Conservation (phyloP, 2,329 filamentous ascomycete species). For the Tolypocladium cylindrosporum region DNA sequence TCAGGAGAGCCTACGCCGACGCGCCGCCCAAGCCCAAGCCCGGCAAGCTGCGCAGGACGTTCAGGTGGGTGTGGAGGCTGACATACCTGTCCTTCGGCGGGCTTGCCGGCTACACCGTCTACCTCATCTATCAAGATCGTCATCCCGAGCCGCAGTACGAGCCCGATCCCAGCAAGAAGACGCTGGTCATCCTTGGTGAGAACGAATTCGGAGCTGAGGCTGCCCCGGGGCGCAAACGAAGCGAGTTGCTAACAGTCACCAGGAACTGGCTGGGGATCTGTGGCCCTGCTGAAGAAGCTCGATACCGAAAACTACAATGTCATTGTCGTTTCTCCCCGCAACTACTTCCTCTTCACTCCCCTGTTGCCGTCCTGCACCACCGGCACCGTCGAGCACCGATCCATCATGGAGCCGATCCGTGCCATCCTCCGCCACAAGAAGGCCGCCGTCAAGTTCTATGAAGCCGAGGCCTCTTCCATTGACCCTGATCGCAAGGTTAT, state of each 20-base stretch:
- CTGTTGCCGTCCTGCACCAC: slow-evolving; percentile 95
- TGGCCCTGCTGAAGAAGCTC: slow-evolving; percentile 95
- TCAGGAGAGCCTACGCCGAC: slow-evolving; percentile 40
- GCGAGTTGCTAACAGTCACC: slow-evolving; percentile 8
- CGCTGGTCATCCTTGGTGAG: slow-evolving; percentile 84
- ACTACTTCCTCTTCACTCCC: slow-evolving; percentile 99
- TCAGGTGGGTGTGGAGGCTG: slow-evolving; percentile 76
- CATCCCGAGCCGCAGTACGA: slow-evolving; percentile 71
- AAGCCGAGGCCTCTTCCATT: slow-evolving; percentile 93
- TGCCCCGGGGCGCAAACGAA: background rate
- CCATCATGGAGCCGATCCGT: slow-evolving; percentile 98
- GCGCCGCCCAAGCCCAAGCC: slow-evolving; percentile 38
- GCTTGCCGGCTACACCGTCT: slow-evolving; percentile 61
- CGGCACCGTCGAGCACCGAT: slow-evolving; percentile 94
- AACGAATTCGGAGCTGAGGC: slow-evolving; percentile 10
- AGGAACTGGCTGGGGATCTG: slow-evolving; percentile 94
- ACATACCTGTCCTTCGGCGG: slow-evolving; percentile 67
- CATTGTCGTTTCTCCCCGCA: slow-evolving; percentile 91
- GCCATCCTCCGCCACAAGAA: slow-evolving; percentile 94
- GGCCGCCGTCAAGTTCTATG: slow-evolving; percentile 89
- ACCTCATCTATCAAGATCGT: slow-evolving; percentile 73
- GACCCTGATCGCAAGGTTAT: slow-evolving; percentile 85
- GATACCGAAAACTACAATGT: slow-evolving; percentile 99
- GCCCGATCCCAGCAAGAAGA: slow-evolving; percentile 89
- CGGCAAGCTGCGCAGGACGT: slow-evolving; percentile 53